Base-by-base conservation (phyloP, 441 rosid species). In the Erodium texanum region DNA sequence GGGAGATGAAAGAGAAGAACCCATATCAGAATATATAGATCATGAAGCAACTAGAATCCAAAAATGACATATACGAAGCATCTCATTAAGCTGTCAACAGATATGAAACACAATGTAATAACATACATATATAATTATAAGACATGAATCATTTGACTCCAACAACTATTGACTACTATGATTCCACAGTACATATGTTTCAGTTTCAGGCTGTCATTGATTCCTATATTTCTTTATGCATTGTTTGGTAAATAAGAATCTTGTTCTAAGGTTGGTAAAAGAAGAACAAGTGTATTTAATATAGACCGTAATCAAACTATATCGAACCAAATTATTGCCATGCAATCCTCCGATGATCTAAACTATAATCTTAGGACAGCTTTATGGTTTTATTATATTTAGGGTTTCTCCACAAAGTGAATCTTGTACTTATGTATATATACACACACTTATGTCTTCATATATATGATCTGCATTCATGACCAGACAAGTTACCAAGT, bases 81-180 rank as follows among this genome's bases (percentile, higher is more conserved):
- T 2, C 23, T 27, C 29, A n/a, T 9, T 19, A 62, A 68, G 36
- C 68, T 29, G 75, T 75, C 59, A 48, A 52, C 73, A 66, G 69
- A 50, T 24, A 62, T 14, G 67, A 11, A 69, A 70, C 73, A 68
- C 52, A 66, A 73, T 16, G 72, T 29, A 1, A 45, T 45, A 14
- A 45, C 3, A 2, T 15, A 12, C 14, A 45, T 12, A 2, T 45
- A 14, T 48, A 7, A 12, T 48, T 3, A 48, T n/a, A 10, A 7
- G 10, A 48, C 1, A 14, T 48, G 16, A 48, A 48, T 48, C 56
- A 14, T 48, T 2, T 14, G 16, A 3, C 10, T 15, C 10, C 56
- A 48, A 48, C 56, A 48, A 48, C 56, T 48, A 48, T 2, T 1
- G 15, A 15, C 16, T 48, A 43, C 52, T 43, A 15, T 43, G 11